Base-by-base conservation (phyloP, 345 rosid genomes). In the Rhizophora mangle region DNA sequence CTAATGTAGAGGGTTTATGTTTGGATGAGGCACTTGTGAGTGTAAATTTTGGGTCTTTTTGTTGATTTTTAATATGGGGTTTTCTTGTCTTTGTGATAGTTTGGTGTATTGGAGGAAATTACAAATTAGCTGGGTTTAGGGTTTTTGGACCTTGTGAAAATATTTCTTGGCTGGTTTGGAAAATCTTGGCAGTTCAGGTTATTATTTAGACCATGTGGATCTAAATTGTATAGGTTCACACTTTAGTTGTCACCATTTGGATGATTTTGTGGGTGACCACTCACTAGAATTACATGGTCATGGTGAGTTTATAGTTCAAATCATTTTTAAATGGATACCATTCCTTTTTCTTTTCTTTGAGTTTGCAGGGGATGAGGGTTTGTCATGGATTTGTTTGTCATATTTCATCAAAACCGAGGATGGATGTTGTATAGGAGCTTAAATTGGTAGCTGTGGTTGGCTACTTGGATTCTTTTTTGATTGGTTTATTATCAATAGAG, bases 31-130 rank as follows among this genome's bases (percentile, higher is more conserved):
- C 49, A n/a, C 18, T 18, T 53, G 6, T 55, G 2, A 19, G 37
- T 46, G 62, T 55, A 43, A 71, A 71, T 8, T 64, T 43, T 43
- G 63, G 64, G 34, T 72, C 8, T 57, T 47, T 64, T n/a, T 29
- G 63, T 29, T 55, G 56, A 64, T 6, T 22, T 71, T 46, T 32
- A 30, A 3, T 16, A 51, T 31, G 31, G 34, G 34, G 22, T 10
- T 56, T 64, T 56, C 26, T 9, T 54, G 16, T 63, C 37, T 49
- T n/a, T 55, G 36, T 63, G 19, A 36, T 29, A 18, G 63, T 6
- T 26, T 34, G 58, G 32, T 13, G 34, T 51, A 15, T 47, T 3
- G 29, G 24, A 10, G 67, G 18, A 26, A 62, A 24, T 54, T 26
- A 20, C n/a, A 52, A 11, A 43, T 32, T 53, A 13, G n/a, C 9